These are phyloP conservation scores for Colletotrichum melonis DNA, from an alignment of 2,329 filamentous ascomycete genomes.

Conservation along the genomic window DNA sequence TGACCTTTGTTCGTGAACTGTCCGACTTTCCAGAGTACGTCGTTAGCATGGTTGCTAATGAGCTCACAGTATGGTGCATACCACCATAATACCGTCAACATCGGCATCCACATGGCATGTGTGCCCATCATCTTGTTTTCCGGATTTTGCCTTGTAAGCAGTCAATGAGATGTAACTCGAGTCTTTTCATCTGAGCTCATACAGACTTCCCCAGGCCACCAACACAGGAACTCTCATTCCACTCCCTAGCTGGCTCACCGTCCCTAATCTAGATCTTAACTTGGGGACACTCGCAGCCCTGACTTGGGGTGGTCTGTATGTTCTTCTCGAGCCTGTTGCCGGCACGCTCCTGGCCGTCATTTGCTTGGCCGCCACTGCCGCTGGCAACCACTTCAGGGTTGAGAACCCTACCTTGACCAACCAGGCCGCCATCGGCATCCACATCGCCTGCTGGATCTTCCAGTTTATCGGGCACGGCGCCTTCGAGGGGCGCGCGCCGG, in stretches of 20 bases:
- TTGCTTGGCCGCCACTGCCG: slow-evolving; percentile 80
- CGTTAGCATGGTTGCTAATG: slow-evolving; percentile 20
- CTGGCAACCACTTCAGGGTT: slow-evolving; percentile 78
- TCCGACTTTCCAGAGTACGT: background rate
- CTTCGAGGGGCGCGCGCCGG: slow-evolving; percentile 89
- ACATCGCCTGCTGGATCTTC: slow-evolving; percentile 82
- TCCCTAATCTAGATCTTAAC: slow-evolving; percentile 75
- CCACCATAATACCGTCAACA: slow-evolving; percentile 81
- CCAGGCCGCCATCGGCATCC: slow-evolving; percentile 71
- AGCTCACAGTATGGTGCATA: slow-evolving; percentile 80
- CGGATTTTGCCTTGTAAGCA: slow-evolving; percentile 75
- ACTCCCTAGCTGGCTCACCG: slow-evolving; percentile 74
- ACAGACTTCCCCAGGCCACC: slow-evolving; percentile 59
- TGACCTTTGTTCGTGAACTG: slow-evolving; percentile 77
- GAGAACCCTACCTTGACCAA: slow-evolving; percentile 63
- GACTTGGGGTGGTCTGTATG: slow-evolving; percentile 82
- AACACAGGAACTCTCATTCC: slow-evolving; percentile 73
- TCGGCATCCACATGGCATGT: slow-evolving; percentile 83
- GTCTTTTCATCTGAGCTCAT: slow-evolving; percentile 22
- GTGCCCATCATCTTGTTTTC: slow-evolving; percentile 82
- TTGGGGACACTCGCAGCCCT: slow-evolving; percentile 73
- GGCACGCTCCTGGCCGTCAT: slow-evolving; percentile 81
- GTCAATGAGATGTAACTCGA: background rate
- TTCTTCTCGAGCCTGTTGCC: slow-evolving; percentile 94
- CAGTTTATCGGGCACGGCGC: slow-evolving; percentile 93